phyloP scores from a whole-genome alignment of 208 protist species.

The Trypanosoma caninum region DNA sequence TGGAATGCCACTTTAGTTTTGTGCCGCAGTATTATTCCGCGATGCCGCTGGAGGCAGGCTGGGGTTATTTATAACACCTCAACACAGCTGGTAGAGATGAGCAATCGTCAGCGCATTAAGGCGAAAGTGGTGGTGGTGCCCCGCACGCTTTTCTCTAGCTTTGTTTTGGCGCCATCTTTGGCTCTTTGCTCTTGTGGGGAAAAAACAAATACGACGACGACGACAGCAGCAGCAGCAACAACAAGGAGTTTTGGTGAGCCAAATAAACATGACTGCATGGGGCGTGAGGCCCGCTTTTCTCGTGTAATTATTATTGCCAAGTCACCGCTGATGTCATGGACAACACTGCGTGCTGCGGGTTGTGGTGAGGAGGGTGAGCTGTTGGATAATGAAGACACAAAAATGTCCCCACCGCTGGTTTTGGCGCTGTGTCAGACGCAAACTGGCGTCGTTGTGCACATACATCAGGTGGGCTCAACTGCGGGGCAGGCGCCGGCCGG shows the following conservation, averaged over 20 bases:
- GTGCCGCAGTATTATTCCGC: conserved; percentile 42
- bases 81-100: conserved; percentile 54
- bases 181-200: conserved; percentile 4
- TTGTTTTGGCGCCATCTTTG: neutral
- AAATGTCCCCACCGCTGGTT: conserved; percentile 36
- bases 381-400: conserved; percentile 2
- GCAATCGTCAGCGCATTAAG: conserved; percentile 76
- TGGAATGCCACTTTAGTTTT: conserved; percentile 82
- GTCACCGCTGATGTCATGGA: conserved; percentile 41
- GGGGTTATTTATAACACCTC: conserved; percentile 26
- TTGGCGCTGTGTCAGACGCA: conserved; percentile 29
- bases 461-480: conserved; percentile 53
- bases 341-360: conserved; percentile 12
- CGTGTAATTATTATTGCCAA: conserved; percentile 52
- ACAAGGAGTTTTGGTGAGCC: neutral
- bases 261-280: neutral
- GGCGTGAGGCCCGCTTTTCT: conserved; percentile 28
- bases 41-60: neutral
- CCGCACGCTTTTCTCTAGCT: conserved; percentile 7
- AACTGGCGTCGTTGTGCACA: conserved; percentile 40
- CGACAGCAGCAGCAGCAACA: neutral
- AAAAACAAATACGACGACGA: conserved; percentile 23
- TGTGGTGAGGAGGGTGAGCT: neutral
- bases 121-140: conserved; percentile 58
- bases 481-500: conserved; percentile 45